phyloP scores from a whole-genome alignment of 176 grass and related monocot genomes.

The Melocanna baccifera region DNA sequence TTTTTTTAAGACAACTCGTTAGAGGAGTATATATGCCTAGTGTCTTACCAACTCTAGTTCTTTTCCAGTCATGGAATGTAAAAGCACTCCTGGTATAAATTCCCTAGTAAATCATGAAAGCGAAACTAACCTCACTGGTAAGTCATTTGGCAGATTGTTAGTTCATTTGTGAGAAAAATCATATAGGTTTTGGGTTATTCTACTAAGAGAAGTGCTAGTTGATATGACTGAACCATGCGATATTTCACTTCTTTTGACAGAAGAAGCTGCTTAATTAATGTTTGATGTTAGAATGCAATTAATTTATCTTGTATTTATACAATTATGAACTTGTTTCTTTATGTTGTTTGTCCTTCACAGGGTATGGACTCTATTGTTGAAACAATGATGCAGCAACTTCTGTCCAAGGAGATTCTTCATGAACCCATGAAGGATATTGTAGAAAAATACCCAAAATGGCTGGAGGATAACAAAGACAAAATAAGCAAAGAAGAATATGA shows the following conservation, averaged over 20 bases:
- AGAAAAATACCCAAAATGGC: constrained; percentile 89
- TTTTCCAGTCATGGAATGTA: not conserved
- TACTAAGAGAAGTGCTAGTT: constrained; percentile 13
- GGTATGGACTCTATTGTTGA: constrained; percentile 94
- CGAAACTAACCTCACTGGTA: not conserved
- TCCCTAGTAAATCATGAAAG: not conserved
- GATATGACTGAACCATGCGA: not conserved
- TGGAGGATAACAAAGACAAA: constrained; percentile 73
- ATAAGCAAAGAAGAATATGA: constrained; percentile 75
- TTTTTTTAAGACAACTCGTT: not conserved
- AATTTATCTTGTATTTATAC: not conserved
- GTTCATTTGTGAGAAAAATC: not conserved
- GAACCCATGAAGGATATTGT: constrained; percentile 98
- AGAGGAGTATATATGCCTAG: not conserved
- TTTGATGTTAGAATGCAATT: not conserved
- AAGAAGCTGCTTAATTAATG: not conserved
- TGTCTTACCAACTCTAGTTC: not conserved
- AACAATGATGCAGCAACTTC: constrained; percentile 97
- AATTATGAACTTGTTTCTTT: not conserved
- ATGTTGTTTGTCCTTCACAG: constrained; percentile 35
- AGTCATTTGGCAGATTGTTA: not conserved
- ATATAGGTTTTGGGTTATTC: not conserved
- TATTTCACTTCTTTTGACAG: not conserved
- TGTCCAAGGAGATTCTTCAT: constrained; percentile 93
- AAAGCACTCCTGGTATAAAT: not conserved